A percentile compares a stretch with the other conserved stretches of the same genome.
phyloP scores from a whole-genome alignment of 116 monocot species.

The Posidonia oceanica region DNA sequence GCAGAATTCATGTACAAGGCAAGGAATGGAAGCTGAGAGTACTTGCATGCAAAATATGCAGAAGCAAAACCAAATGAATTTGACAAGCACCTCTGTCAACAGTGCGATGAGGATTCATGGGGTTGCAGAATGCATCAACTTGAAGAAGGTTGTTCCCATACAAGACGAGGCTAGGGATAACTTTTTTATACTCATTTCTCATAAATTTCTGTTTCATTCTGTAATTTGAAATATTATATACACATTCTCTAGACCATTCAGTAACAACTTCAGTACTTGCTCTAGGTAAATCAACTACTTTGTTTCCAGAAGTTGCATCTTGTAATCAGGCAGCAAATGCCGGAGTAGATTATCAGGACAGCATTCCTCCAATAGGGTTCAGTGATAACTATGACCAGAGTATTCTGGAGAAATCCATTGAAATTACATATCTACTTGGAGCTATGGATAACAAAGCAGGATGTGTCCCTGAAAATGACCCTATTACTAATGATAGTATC shows the following conservation, averaged over 20 bases:
- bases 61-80: slow-evolving; percentile 8
- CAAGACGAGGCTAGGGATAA: not conserved
- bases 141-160: not conserved
- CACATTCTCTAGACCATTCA: not conserved
- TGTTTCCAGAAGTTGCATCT: slow-evolving; percentile 1
- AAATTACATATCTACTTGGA: slow-evolving; percentile 32
- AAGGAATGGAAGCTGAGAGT: slow-evolving; percentile 63
- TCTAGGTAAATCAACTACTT: not conserved
- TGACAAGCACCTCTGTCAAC: not conserved
- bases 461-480: not conserved
- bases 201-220: too few species aligned
- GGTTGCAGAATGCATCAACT: slow-evolving; percentile 1
- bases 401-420: slow-evolving; percentile 3
- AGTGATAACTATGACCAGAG: not conserved
- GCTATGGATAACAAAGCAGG: slow-evolving; percentile 17
- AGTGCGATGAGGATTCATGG: not conserved
- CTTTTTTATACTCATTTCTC: too few species aligned
- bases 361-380: not conserved
- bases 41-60: slow-evolving; percentile 22
- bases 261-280: not conserved
- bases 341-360: not conserved
- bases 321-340: not conserved
- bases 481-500: not conserved
- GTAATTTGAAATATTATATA: too few species aligned
- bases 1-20: slow-evolving; percentile 85